Evolutionary conservation across 768 basidiomycete genomes (phyloP).

Genomic region (Boletus speciosus): DNA sequence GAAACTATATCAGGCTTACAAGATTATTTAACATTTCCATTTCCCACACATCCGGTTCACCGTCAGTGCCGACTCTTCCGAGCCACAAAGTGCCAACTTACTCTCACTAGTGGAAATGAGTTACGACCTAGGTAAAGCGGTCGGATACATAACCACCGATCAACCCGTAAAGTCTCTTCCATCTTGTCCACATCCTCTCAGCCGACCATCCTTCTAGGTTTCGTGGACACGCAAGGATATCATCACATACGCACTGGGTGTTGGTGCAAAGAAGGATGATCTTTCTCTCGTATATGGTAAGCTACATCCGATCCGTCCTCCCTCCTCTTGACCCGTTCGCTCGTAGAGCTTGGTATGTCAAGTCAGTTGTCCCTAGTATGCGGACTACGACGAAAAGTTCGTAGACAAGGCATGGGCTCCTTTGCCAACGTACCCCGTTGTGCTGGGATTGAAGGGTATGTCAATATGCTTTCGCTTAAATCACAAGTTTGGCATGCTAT

Average conservation of each 20-base stretch:
- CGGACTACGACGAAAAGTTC: background rate
- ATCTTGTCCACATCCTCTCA: background rate
- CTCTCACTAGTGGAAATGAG: slow-evolving; percentile 35
- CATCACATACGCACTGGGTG: slow-evolving; percentile 72
- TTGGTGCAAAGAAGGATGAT: slow-evolving; percentile 78
- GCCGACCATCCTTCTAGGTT: slow-evolving; percentile 43
- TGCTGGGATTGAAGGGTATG: slow-evolving; percentile 65
- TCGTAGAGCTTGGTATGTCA: slow-evolving; percentile 49
- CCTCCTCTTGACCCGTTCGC: background rate
- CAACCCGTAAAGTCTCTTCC: slow-evolving; percentile 45
- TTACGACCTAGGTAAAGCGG: slow-evolving; percentile 60
- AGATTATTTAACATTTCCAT: background rate
- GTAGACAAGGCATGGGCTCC: slow-evolving; percentile 68
- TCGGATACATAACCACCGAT: slow-evolving; percentile 53
- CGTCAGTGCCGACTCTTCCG: background rate
- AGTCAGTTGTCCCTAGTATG: background rate
- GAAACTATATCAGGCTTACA: too few relatives aligned
- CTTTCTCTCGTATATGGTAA: slow-evolving; percentile 68
- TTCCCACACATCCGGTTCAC: background rate
- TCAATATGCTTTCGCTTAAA: background rate
- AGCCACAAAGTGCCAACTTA: too few relatives aligned
- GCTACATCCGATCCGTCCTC: slow-evolving; percentile 7
- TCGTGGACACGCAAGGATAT: slow-evolving; percentile 84
- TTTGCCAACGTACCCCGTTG: slow-evolving; percentile 84
- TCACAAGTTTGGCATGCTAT: background rate